Percentiles rank a stretch among this genome's conserved stretches.
Evolutionary conservation across 2,329 filamentous ascomycete genomes (phyloP).

Genomic region (Colletotrichum truncatum): DNA sequence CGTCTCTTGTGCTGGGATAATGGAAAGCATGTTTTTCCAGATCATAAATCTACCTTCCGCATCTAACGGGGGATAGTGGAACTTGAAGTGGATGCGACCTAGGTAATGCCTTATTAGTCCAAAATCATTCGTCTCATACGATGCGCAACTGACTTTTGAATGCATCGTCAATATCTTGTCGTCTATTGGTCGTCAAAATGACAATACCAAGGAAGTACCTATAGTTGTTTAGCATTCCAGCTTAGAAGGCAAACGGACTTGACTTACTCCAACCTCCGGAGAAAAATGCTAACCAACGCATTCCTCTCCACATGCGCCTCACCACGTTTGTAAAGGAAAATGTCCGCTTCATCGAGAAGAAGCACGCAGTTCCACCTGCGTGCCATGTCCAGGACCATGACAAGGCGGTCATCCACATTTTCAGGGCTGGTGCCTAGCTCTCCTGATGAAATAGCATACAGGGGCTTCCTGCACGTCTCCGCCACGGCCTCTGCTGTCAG

Average conservation of each 20-base stretch:
- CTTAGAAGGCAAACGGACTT: neutral
- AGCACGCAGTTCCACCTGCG: conserved; percentile 79
- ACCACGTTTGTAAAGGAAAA: conserved; percentile 76
- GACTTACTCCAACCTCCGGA: neutral
- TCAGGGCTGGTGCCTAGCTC: neutral
- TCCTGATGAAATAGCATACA: conserved; percentile 6
- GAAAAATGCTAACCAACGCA: neutral
- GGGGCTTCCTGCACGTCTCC: neutral
- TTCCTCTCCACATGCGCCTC: conserved; percentile 57
- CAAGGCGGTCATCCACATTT: neutral
- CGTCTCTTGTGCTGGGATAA: neutral
- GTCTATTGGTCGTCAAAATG: neutral
- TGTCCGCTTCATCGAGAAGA: conserved; percentile 85
- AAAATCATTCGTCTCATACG: neutral
- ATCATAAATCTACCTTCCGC: neutral
- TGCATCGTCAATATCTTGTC: neutral
- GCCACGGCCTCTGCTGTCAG: conserved; percentile 44
- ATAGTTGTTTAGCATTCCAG: neutral
- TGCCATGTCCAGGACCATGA: neutral
- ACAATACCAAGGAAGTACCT: neutral
- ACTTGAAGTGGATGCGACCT: neutral
- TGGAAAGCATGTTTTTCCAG: neutral
- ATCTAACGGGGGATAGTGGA: neutral
- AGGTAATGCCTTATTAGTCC: neutral
- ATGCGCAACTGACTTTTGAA: neutral